Conservation (phyloP, 2,329 filamentous ascomycete genomes). For the Hortaea werneckii region DNA sequence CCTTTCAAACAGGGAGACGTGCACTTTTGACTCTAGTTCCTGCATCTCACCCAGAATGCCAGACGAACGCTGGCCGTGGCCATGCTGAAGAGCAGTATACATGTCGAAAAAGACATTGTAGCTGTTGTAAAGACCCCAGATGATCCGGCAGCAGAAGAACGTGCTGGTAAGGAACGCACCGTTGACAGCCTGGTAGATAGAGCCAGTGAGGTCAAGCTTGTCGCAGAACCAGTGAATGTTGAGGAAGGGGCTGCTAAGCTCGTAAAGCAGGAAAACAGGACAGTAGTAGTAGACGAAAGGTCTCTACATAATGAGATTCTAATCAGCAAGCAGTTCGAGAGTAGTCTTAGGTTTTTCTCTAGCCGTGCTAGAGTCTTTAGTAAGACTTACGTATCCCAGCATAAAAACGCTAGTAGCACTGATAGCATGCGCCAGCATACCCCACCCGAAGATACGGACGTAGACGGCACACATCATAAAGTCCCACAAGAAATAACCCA, state of each 20-base stretch:
- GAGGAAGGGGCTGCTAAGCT: conserved; percentile 73
- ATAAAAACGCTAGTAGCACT: conserved; percentile 64
- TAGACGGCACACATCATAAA: conserved; percentile 58
- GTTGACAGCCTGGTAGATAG: conserved; percentile 64
- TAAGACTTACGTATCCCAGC: conserved; percentile 62
- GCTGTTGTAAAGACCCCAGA: conserved; percentile 67
- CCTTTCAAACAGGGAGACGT: conserved; percentile 16
- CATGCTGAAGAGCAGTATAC: conserved; percentile 11
- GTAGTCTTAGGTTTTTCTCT: neutral
- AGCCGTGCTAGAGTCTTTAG: neutral
- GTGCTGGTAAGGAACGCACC: conserved; percentile 60
- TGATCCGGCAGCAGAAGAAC: conserved; percentile 67
- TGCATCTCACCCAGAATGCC: conserved; percentile 1
- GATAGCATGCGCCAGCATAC: conserved; percentile 66
- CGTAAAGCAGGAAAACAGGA: conserved; percentile 74
- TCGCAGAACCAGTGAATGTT: conserved; percentile 92
- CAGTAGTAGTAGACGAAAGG: conserved; percentile 80
- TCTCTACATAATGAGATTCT: conserved; percentile 42
- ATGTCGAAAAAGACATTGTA: conserved; percentile 53
- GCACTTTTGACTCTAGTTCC: conserved; percentile 8
- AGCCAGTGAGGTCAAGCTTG: conserved; percentile 72
- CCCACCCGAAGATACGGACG: conserved; percentile 62
- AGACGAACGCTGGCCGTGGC: conserved; percentile 8
- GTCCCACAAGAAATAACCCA: conserved; percentile 81
- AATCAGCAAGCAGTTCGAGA: too few relatives aligned